A percentile compares a stretch with the other conserved stretches of the same genome.
phyloP scores from a whole-genome alignment of 2,329 filamentous ascomycete genomes.

The Colletotrichum godetiae region DNA sequence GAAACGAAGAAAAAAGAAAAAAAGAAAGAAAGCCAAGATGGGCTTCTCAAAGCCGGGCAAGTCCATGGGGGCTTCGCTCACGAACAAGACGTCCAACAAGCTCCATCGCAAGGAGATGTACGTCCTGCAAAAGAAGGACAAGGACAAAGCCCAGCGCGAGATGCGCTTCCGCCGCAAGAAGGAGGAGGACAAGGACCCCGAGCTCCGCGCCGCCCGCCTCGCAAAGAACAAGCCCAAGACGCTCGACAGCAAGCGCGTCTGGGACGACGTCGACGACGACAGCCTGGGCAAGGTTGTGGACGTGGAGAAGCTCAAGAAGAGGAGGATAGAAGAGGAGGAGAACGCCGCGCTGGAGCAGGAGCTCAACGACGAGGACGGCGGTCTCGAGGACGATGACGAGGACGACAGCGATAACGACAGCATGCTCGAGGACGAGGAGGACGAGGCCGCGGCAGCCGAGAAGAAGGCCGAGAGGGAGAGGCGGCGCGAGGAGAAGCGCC shows the following conservation, averaged over 20 bases:
- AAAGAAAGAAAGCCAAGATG: conserved; percentile 18
- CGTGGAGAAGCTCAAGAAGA: conserved; percentile 68
- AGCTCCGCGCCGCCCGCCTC: conserved; percentile 77
- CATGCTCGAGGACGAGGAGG: conserved; percentile 79
- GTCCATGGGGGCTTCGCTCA: conserved; percentile 44
- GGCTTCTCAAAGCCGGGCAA: conserved; percentile 36
- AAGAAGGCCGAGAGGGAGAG: conserved; percentile 54
- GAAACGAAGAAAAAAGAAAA: background rate
- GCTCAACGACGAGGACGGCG: conserved; percentile 49
- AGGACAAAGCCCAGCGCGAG: conserved; percentile 80
- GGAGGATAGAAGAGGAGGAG: conserved; percentile 65
- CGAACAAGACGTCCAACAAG: conserved; percentile 76
- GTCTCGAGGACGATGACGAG: conserved; percentile 57
- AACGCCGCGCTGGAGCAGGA: conserved; percentile 50
- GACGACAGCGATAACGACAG: conserved; percentile 73
- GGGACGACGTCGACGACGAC: conserved; percentile 80
- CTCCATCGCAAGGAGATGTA: conserved; percentile 81
- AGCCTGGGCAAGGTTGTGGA: conserved; percentile 67
- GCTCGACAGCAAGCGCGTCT: conserved; percentile 88
- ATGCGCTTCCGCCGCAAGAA: conserved; percentile 82
- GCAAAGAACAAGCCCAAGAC: conserved; percentile 83
- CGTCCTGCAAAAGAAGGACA: conserved; percentile 81
- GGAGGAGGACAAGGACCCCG: conserved; percentile 86
- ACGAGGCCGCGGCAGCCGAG: conserved; percentile 58
- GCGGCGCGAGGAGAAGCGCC: conserved; percentile 37